Evolutionary conservation across 73 alveolate species (phyloP), one percentile per base, ranked within the genome.

Genomic region (Diophrys appendiculata): DNA sequence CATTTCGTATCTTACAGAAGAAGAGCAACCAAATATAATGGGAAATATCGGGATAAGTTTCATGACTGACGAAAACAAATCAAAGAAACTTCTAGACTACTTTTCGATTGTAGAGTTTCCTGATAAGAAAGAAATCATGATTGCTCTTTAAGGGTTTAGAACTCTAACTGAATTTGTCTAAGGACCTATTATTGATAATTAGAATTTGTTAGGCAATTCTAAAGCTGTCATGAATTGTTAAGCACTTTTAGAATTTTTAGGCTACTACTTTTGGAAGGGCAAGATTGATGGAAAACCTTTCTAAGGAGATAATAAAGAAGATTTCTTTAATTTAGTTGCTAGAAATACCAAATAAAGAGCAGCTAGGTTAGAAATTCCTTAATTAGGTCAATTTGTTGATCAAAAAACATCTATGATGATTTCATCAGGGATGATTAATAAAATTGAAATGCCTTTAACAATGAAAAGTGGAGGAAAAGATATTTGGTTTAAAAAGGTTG

Each of bases 251-350:
- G 75, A 67, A 31, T 67, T 23, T 24, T 25, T 67, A 2, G 75
- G 75, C 29, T 18, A 14, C 54, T 67, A 67, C 53, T 67, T 67
- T 54, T 67, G 75, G 75, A 67, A 67, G 29, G 75, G 75, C 35
- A 67, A 67, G 54, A 3, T 67, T 3, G 75, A 67, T 67, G 75
- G 75, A 1, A 67, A 28, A 24, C 3, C 18, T 14, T 67, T 67
- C 54, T 3, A 26, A 26, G 75, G 75, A 28, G 75, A 67, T 24
- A 67, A 67, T 54, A 67, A 28, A 67, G 75, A 67, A 28, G 75
- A 67, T 24, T 67, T 43, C 60, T 43, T 43, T 43, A 43, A 43
- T 11, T 18, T 43, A 18, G 18, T 43, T 43, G 60, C 60, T 43
- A 5, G 60, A 11, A 43, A 43, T 18, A 43, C 60, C 18, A 43